These are phyloP conservation scores for Tetradesmus obliquus DNA, from an alignment of 139 green algal genomes.

Conservation along the genomic window DNA sequence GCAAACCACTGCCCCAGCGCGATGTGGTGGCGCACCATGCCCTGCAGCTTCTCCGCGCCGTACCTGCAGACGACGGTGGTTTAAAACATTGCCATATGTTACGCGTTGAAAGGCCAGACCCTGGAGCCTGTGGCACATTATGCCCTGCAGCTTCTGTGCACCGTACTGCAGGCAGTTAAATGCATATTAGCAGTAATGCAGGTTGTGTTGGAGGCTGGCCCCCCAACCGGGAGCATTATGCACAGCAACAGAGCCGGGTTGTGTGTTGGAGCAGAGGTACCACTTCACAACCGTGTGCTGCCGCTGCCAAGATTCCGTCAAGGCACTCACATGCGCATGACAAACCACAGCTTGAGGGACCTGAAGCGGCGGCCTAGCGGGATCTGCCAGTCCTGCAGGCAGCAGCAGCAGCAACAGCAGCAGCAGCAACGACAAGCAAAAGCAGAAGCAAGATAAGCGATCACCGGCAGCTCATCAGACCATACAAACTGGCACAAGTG, in stretches of 20 bases:
- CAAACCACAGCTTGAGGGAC: constrained; percentile 90
- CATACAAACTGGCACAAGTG: background rate
- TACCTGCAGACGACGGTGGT: constrained; percentile 64
- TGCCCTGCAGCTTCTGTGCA: constrained; percentile 61
- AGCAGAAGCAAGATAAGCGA: background rate
- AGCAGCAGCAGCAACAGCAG: background rate
- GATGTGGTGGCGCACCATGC: constrained; percentile 76
- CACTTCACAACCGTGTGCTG: too few species aligned
- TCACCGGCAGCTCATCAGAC: background rate
- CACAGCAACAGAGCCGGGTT: too few species aligned
- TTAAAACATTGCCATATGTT: too few species aligned
- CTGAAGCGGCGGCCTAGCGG: constrained; percentile 56
- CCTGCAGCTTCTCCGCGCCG: constrained; percentile 68
- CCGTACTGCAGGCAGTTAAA: constrained; percentile 62
- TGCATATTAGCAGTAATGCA: background rate
- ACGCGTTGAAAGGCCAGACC: too few species aligned
- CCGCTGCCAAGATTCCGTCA: too few species aligned
- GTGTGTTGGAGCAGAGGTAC: too few species aligned
- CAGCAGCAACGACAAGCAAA: too few species aligned
- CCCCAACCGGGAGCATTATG: too few species aligned
- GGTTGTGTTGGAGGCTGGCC: too few species aligned
- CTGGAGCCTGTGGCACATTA: too few species aligned
- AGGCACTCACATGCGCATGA: constrained; percentile 72
- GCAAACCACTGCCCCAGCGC: constrained; percentile 69
- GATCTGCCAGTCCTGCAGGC: constrained; percentile 18